Base-by-base conservation (phyloP, 176 grass and related monocot genomes). In the Alloteropsis semialata region DNA sequence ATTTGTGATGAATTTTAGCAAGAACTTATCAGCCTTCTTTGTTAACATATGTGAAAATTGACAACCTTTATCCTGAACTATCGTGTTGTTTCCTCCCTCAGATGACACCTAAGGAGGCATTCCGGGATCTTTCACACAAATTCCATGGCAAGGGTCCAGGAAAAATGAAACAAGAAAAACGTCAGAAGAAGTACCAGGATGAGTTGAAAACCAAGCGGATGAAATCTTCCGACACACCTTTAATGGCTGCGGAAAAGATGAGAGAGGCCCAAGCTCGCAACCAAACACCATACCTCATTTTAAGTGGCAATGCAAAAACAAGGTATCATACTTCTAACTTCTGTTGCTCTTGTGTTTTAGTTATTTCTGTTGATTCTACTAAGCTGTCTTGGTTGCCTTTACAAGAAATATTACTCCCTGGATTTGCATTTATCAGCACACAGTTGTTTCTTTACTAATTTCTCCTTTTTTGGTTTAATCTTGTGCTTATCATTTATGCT, bases 81-180 rank as follows among this genome's bases (percentile, higher is more conserved):
- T 54, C 62, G 15, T 41, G 5, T 73, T 2, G 25, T 57, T 76
- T 54, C 59, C 18, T 48, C 60, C 22, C 65, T 37, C 77, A 98
- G 91, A 95, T 93, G 93, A 95, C 93, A 69, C 91, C 89, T 18
- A 99, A 88, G 89, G 93, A 99, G 77, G 96, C 96, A 72, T 98
- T 95, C 79, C 75, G 93, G 43, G 78, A 81, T 81, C 84, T 95
- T 78, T 96, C 96, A 12, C 93, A 95, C 83, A 95, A 92, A 85
- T 98, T 98, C 37, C 96, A 95, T 86, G 96, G 93, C 58, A 98
- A 98, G 83, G 96, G 87, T 15, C 93, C 96, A 42, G 91, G 89
- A 32, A 95, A 97, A 85, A 97, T 94, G 90, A 94, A 97, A 88
- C 92, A 79, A 53, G 92, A 92, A 82, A 97, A 94, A 67, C 84